These are phyloP conservation scores for Byssochlamys sp. DNA, from an alignment of 2,329 filamentous ascomycete genomes.

Conservation along the genomic window DNA sequence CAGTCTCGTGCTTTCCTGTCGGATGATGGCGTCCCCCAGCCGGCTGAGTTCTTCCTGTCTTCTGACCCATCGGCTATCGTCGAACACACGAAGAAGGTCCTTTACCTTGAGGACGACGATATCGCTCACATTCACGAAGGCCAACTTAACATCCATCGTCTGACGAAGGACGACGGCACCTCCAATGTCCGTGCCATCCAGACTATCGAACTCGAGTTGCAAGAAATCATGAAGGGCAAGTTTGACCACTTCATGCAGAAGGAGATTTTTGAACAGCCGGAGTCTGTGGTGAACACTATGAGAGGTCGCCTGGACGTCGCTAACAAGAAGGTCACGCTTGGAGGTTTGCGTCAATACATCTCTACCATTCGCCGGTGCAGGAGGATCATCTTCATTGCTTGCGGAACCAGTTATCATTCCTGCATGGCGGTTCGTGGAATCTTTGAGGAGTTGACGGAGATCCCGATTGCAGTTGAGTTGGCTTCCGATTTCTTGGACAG, in stretches of 20 bases:
- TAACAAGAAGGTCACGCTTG: constrained; percentile 91
- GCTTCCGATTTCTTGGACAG: constrained; percentile 97
- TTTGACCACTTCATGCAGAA: constrained; percentile 99
- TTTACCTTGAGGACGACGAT: constrained; percentile 98
- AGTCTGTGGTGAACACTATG: constrained; percentile 99
- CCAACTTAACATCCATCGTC: constrained; percentile 94
- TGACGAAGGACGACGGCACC: constrained; percentile 91
- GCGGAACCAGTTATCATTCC: constrained; percentile 95
- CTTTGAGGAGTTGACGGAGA: constrained; percentile 96
- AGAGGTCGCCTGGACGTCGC: constrained; percentile 88
- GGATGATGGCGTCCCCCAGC: constrained; percentile 94
- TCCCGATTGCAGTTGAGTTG: constrained; percentile 91
- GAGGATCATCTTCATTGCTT: constrained; percentile 97
- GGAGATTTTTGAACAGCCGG: constrained; percentile 99
- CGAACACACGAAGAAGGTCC: constrained; percentile 99
- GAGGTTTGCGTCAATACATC: constrained; percentile 92
- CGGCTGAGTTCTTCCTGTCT: constrained; percentile 97
- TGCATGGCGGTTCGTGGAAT: constrained; percentile 98
- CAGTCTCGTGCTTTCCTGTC: constrained; percentile 98
- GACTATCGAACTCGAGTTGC: constrained; percentile 94
- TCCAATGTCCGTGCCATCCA: constrained; percentile 97
- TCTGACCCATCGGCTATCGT: constrained; percentile 97
- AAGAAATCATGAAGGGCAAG: constrained; percentile 99
- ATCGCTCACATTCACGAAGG: constrained; percentile 99
- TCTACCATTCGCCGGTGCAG: constrained; percentile 91